Percentiles rank a stretch among this genome's conserved stretches.
phyloP scores from a whole-genome alignment of 495 filamentous ascomycete species.

The Podospora comata region DNA sequence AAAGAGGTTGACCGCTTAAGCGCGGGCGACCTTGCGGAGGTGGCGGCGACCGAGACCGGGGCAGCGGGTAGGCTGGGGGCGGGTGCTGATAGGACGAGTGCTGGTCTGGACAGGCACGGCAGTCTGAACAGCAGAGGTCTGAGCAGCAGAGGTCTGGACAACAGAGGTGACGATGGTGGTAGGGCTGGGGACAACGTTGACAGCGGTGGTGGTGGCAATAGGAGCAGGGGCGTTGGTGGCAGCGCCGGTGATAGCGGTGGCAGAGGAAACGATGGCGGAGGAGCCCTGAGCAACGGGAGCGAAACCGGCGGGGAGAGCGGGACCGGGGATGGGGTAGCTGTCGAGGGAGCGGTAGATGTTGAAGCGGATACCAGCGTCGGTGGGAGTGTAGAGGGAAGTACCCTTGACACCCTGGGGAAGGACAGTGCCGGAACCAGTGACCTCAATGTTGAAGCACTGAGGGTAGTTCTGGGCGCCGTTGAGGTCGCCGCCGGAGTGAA shows the following conservation, averaged over 20 bases:
- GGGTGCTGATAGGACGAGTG: neutral
- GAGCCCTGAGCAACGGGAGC: conserved; percentile 14
- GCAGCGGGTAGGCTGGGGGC: conserved; percentile 11
- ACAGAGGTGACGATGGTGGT: conserved; percentile 6
- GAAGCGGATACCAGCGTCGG: conserved; percentile 60
- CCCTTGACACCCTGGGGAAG: conserved; percentile 57
- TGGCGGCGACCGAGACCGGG: conserved; percentile 14
- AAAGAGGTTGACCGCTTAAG: conserved; percentile 9
- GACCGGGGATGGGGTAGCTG: conserved; percentile 48
- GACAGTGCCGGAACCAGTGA: conserved; percentile 63
- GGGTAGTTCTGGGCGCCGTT: conserved; percentile 79
- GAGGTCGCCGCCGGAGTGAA: conserved; percentile 60
- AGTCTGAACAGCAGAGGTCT: conserved; percentile 1
- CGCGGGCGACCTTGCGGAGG: conserved; percentile 6
- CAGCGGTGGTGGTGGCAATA: conserved; percentile 16
- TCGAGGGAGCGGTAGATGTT: conserved; percentile 57
- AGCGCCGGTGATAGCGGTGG: conserved; percentile 20
- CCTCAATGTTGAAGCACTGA: conserved; percentile 70
- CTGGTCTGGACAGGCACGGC: conserved; percentile 5
- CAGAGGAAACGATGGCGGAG: conserved; percentile 21
- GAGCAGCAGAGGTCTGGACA: conserved; percentile 14
- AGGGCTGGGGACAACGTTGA: conserved; percentile 11
- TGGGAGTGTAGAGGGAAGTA: conserved; percentile 58
- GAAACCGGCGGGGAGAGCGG: conserved; percentile 38
- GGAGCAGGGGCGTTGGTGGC: conserved; percentile 15